phyloP scores from a whole-genome alignment of 2,329 filamentous ascomycete species.

The Curvularia hawaiiensis region DNA sequence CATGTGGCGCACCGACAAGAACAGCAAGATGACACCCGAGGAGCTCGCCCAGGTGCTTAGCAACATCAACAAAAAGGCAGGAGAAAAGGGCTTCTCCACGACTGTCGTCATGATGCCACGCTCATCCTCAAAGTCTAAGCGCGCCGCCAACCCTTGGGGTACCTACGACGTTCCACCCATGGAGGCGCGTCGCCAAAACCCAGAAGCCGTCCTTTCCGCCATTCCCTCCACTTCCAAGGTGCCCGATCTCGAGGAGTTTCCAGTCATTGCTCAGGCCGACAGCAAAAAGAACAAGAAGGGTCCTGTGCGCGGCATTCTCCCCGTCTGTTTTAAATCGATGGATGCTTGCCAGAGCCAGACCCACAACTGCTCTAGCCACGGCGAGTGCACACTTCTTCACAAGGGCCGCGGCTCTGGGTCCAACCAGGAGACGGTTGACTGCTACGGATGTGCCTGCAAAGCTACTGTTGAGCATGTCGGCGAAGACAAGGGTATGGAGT shows the following conservation, averaged over 20 bases:
- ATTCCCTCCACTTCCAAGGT: slow-evolving; percentile 34
- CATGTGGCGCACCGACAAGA: slow-evolving; percentile 33
- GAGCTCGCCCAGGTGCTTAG: slow-evolving; percentile 21
- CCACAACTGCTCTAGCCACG: slow-evolving; percentile 81
- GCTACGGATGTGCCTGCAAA: slow-evolving; percentile 80
- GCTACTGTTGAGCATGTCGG: slow-evolving; percentile 59
- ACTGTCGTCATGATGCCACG: slow-evolving; percentile 48
- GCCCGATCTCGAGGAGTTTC: slow-evolving; percentile 38
- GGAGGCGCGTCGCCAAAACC: slow-evolving; percentile 35
- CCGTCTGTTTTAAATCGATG: slow-evolving; percentile 75
- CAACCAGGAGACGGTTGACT: slow-evolving; percentile 55
- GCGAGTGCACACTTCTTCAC: slow-evolving; percentile 73
- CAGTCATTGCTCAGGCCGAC: slow-evolving; percentile 28
- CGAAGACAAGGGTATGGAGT: slow-evolving; percentile 55
- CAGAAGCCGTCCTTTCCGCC: slow-evolving; percentile 40
- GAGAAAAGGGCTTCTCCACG: slow-evolving; percentile 29
- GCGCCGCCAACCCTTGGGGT: slow-evolving; percentile 42
- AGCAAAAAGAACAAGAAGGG: slow-evolving; percentile 23
- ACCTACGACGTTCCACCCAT: slow-evolving; percentile 38
- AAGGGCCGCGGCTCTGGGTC: slow-evolving; percentile 43
- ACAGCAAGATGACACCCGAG: slow-evolving; percentile 20
- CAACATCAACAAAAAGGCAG: slow-evolving; percentile 17
- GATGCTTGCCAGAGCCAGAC: slow-evolving; percentile 73
- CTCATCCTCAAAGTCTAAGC: slow-evolving; percentile 38
- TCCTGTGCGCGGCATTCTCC: slow-evolving; percentile 61